Evolutionary conservation across 768 basidiomycete genomes (phyloP).

Genomic region (Lactarius sp.): DNA sequence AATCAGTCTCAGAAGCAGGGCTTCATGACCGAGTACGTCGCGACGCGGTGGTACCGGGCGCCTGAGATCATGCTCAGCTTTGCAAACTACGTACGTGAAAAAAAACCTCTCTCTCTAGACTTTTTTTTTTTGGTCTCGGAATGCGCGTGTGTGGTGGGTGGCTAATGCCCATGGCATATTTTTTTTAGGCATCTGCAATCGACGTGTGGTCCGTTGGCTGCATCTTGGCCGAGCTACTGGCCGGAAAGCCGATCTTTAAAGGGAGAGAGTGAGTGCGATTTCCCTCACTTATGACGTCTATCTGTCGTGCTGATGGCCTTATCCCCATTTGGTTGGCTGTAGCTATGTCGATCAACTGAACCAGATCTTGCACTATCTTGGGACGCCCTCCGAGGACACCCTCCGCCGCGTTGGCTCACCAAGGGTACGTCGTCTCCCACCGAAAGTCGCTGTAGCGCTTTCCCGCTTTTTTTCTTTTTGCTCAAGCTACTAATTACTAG

Average conservation of each 20-base stretch:
- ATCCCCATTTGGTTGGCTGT: neutral
- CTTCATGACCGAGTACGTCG: slow-evolving; percentile 99
- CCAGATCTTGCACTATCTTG: slow-evolving; percentile 96
- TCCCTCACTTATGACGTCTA: neutral
- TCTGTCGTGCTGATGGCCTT: neutral
- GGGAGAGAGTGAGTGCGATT: slow-evolving; percentile 76
- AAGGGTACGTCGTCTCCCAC: slow-evolving; percentile 48
- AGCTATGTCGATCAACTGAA: slow-evolving; percentile 99
- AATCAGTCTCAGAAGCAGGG: slow-evolving; percentile 85
- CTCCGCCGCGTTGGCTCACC: slow-evolving; percentile 94
- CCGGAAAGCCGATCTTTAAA: slow-evolving; percentile 95
- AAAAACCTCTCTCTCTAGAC: neutral
- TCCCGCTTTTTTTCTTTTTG: neutral
- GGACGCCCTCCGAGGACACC: slow-evolving; percentile 95
- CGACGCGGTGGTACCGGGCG: slow-evolving; percentile 98
- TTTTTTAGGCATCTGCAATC: slow-evolving; percentile 70
- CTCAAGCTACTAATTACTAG: slow-evolving; percentile 35
- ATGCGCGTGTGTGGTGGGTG: neutral
- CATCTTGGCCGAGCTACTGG: slow-evolving; percentile 87
- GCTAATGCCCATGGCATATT: too few relatives aligned
- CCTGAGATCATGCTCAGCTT: slow-evolving; percentile 99
- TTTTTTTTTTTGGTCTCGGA: neutral
- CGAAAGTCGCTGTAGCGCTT: neutral
- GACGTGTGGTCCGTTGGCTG: slow-evolving; percentile 97
- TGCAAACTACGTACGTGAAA: slow-evolving; percentile 74